Conservation (phyloP, 176 grass and related monocot species). For the Ampelocalamus luodianensis region DNA sequence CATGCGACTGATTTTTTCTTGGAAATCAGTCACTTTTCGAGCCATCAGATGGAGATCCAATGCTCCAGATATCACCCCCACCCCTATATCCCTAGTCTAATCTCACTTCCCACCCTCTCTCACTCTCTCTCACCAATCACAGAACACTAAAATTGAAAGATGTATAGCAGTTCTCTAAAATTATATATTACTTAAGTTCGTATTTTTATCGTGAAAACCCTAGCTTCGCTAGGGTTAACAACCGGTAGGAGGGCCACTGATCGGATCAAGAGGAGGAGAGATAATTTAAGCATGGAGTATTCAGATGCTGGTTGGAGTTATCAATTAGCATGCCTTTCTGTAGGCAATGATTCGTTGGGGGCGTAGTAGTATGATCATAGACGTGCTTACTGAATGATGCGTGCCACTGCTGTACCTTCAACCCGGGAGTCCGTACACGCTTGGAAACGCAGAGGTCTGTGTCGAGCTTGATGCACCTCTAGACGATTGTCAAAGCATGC, state of each 20-base stretch:
- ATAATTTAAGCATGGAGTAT: neutral
- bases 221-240: too few relatives aligned
- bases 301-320: neutral
- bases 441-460: neutral
- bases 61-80: too few relatives aligned
- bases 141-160: too few relatives aligned
- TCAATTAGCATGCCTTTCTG: conserved; percentile 18
- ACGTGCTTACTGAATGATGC: conserved; percentile 37
- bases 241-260: neutral
- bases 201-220: too few relatives aligned
- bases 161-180: too few relatives aligned
- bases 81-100: too few relatives aligned
- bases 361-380: neutral
- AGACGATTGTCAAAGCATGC: conserved; percentile 1
- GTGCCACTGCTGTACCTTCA: neutral
- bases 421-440: neutral
- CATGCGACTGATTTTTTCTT: too few relatives aligned
- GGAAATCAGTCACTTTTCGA: too few relatives aligned
- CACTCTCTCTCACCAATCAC: too few relatives aligned
- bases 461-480: neutral
- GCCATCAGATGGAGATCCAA: too few relatives aligned
- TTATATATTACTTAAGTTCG: too few relatives aligned
- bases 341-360: conserved; percentile 22
- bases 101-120: too few relatives aligned
- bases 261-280: neutral